Evolutionary conservation across 805 yeast species (phyloP).

Genomic region (Priceomyces castillae): DNA sequence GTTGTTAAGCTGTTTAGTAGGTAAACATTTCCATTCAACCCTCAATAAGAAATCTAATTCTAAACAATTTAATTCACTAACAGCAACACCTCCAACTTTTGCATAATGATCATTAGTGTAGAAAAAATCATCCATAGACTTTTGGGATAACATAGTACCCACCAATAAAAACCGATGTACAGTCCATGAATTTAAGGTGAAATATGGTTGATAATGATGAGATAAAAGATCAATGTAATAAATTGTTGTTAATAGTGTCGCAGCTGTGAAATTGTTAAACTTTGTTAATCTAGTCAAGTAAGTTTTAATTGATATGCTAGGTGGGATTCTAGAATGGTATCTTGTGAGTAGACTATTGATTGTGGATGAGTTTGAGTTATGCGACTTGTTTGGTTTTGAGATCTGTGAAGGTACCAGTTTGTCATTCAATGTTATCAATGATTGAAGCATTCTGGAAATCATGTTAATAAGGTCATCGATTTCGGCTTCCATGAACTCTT

Average conservation of each 20-base stretch:
- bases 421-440: constrained; percentile 76
- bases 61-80: constrained; percentile 76
- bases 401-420: constrained; percentile 36
- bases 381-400: constrained; percentile 21
- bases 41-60: constrained; percentile 84
- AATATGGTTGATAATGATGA: constrained; percentile 66
- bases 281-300: constrained; percentile 75
- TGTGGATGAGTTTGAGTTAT: constrained; percentile 11
- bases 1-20: constrained; percentile 29
- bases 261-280: constrained; percentile 81
- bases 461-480: constrained; percentile 67
- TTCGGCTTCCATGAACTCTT: constrained; percentile 61
- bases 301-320: constrained; percentile 75
- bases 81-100: constrained; percentile 89
- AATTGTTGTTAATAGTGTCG: constrained; percentile 77
- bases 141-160: constrained; percentile 86
- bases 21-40: constrained; percentile 64
- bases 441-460: constrained; percentile 76
- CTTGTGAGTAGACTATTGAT: constrained; percentile 56
- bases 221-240: constrained; percentile 87
- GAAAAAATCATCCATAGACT: constrained; percentile 89
- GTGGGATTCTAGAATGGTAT: constrained; percentile 92
- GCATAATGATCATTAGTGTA: constrained; percentile 94
- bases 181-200: constrained; percentile 85
- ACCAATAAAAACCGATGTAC: constrained; percentile 90